A percentile compares a stretch with the other conserved stretches of the same genome.
These are phyloP conservation scores for Fusarium caatingaense DNA, from an alignment of 2,329 filamentous ascomycete genomes.

Conservation along the genomic window DNA sequence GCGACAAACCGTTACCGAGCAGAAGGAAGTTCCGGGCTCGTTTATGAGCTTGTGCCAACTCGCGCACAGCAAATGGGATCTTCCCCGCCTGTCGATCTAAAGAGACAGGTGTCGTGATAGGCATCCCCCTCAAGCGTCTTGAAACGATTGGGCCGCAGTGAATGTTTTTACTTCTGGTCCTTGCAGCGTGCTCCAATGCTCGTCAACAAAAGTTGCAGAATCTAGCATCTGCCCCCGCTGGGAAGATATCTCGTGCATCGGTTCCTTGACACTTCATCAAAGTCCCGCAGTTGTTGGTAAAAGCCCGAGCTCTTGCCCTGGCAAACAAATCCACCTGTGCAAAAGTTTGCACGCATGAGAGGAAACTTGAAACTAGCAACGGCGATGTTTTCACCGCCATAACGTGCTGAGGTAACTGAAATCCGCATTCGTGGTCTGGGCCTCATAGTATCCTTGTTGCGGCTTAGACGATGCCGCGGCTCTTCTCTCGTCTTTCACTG, in stretches of 20 bases:
- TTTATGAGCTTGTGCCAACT: constrained; percentile 31
- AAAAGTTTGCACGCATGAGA: constrained; percentile 15
- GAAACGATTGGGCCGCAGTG: constrained; percentile 18
- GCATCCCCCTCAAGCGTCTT: constrained; percentile 13
- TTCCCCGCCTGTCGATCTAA: constrained; percentile 39
- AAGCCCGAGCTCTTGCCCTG: constrained; percentile 10
- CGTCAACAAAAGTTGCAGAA: constrained; percentile 2
- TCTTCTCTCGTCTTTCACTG: constrained; percentile 8
- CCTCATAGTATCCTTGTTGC: constrained; percentile 19
- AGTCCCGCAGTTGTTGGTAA: constrained; percentile 15
- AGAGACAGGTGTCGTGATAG: constrained; percentile 17
- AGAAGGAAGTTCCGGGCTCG: constrained; percentile 8
- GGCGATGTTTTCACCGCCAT: constrained; percentile 44
- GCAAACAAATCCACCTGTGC: constrained; percentile 13
- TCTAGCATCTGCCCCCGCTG: constrained; percentile 2
- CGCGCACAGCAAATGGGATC: constrained; percentile 19
- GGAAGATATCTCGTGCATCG: constrained; percentile 20
- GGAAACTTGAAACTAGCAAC: constrained; percentile 4
- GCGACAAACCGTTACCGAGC: constrained; percentile 7
- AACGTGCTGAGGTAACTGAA: constrained; percentile 39
- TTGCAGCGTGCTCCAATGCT: background rate
- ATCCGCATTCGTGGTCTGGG: constrained; percentile 16
- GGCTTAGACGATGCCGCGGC: constrained; percentile 23
- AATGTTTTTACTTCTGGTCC: background rate
- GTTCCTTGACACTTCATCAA: constrained; percentile 16